These are phyloP conservation scores for Cladosporium sp. DNA, from an alignment of 2,329 filamentous ascomycete genomes.

Conservation along the genomic window DNA sequence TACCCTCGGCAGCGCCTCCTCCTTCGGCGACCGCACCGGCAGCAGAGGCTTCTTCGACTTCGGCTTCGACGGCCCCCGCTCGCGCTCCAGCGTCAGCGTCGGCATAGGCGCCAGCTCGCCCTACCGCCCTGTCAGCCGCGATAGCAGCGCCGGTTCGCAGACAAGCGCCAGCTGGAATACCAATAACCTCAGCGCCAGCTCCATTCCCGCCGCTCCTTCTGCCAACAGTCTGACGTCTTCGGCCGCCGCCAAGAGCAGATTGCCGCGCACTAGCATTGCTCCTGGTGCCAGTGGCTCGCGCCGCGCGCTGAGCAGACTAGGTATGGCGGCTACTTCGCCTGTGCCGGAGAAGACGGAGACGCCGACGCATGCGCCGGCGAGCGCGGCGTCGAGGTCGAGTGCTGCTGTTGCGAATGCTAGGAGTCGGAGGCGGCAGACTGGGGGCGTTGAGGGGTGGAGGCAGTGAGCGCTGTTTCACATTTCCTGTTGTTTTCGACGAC, in stretches of 20 bases:
- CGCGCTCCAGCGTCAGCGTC: constrained; percentile 14
- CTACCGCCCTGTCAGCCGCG: constrained; percentile 33
- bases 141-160: constrained; percentile 22
- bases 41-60: constrained; percentile 31
- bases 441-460: constrained; percentile 19
- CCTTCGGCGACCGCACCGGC: constrained; percentile 20
- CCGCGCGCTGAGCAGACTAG: constrained; percentile 28
- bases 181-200: constrained; percentile 10
- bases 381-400: constrained; percentile 21
- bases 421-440: constrained; percentile 25
- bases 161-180: constrained; percentile 1
- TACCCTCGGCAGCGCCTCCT: constrained; percentile 12
- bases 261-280: constrained; percentile 27
- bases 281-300: constrained; percentile 3
- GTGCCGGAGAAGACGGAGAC: constrained; percentile 24
- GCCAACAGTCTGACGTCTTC: constrained; percentile 4
- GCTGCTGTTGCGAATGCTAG: constrained; percentile 24
- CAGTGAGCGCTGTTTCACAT: background rate
- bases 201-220: constrained; percentile 2
- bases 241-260: constrained; percentile 24
- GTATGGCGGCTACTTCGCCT: constrained; percentile 25
- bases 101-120: constrained; percentile 22
- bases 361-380: constrained; percentile 30
- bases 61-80: constrained; percentile 22
- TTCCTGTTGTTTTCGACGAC: background rate